phyloP scores from a whole-genome alignment of 805 yeast species.

The Pichia insulana region DNA sequence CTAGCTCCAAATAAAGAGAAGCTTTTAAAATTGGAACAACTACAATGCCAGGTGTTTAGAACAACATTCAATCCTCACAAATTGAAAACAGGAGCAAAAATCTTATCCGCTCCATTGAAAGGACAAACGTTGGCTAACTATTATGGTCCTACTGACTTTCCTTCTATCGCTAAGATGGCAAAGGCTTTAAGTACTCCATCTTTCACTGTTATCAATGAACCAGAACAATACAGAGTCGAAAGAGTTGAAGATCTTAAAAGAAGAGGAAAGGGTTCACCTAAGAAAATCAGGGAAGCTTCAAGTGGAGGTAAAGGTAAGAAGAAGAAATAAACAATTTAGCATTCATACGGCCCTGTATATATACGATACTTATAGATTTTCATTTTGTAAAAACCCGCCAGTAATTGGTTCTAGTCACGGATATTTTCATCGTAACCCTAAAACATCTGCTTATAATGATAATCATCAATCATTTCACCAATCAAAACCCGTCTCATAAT shows the following conservation, averaged over 20 bases:
- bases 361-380: not conserved
- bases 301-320: constrained; percentile 29
- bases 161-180: constrained; percentile 38
- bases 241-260: constrained; percentile 61
- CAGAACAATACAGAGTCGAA: constrained; percentile 59
- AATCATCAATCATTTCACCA: constrained; percentile 24
- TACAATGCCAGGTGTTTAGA: constrained; percentile 60
- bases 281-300: constrained; percentile 50
- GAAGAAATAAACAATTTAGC: constrained; percentile 24
- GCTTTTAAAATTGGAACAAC: constrained; percentile 46
- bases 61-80: constrained; percentile 60
- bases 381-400: too few relatives aligned
- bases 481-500: constrained; percentile 17
- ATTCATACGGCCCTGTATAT: not conserved
- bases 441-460: constrained; percentile 27
- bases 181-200: constrained; percentile 20
- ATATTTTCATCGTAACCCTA: constrained; percentile 5
- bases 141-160: constrained; percentile 67
- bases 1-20: constrained; percentile 34
- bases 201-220: constrained; percentile 48
- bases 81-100: constrained; percentile 64
- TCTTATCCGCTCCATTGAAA: constrained; percentile 55
- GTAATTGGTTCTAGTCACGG: too few relatives aligned
- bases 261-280: constrained; percentile 86
- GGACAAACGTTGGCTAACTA: constrained; percentile 66